Conservation (phyloP, 768 basidiomycete genomes). For the Termitomyces sp. region DNA sequence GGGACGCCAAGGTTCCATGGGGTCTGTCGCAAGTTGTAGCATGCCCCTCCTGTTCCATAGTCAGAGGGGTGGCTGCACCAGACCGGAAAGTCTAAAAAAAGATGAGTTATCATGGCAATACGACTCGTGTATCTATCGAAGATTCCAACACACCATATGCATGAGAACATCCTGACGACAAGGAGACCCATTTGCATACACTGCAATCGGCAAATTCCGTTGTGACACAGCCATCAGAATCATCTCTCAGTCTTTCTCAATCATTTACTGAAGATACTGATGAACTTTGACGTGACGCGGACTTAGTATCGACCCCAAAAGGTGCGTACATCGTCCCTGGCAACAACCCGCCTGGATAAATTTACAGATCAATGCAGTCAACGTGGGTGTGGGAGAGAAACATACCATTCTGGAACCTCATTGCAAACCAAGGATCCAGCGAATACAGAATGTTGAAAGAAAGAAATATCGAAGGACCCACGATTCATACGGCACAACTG, state of each 20-base stretch:
- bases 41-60: background rate
- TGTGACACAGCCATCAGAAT: background rate
- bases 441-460: background rate
- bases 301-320: background rate
- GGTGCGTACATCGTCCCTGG: too few species aligned
- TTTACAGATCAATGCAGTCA: background rate
- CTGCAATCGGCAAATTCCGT: background rate
- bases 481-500: background rate
- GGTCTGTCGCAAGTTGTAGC: background rate
- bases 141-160: background rate
- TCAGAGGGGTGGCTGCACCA: background rate
- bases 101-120: background rate
- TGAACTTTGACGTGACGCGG: background rate
- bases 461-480: background rate
- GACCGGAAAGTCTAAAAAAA: background rate
- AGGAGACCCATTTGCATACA: too few species aligned
- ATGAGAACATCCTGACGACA: background rate
- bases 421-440: background rate
- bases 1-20: background rate
- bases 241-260: background rate
- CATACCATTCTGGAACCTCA: background rate
- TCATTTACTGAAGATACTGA: background rate
- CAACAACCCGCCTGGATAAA: background rate
- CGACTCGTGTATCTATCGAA: background rate
- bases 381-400: background rate